phyloP scores from a whole-genome alignment of 345 rosid genomes.

The Populus davidiana region DNA sequence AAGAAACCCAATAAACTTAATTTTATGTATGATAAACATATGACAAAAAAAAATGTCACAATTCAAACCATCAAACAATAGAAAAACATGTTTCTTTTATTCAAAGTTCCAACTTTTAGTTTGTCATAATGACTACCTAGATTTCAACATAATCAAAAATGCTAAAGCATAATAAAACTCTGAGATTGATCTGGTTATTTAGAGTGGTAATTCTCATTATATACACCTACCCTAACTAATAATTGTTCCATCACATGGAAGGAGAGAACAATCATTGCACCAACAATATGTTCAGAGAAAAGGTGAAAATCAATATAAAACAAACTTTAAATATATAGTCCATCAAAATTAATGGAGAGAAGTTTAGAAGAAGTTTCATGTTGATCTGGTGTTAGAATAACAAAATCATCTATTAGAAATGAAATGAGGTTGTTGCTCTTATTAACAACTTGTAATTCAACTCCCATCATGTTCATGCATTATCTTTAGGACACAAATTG shows the following conservation, averaged over 20 bases:
- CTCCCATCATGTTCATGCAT: constrained; percentile 89
- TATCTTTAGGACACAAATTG: constrained; percentile 39
- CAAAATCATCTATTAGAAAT: constrained; percentile 63
- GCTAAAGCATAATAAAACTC: neutral
- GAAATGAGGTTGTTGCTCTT: constrained; percentile 66
- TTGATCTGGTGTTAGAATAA: constrained; percentile 70
- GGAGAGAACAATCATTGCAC: too few species aligned
- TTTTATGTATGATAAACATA: neutral
- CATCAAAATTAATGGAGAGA: constrained; percentile 84
- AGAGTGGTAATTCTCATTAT: neutral
- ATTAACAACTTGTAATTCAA: constrained; percentile 87
- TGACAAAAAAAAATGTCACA: neutral
- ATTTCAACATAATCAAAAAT: neutral
- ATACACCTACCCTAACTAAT: too few species aligned
- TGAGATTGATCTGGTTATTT: neutral
- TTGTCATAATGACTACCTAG: neutral
- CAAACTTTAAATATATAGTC: constrained; percentile 60
- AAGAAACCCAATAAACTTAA: neutral
- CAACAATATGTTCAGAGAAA: too few species aligned
- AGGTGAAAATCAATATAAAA: neutral
- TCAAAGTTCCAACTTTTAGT: neutral
- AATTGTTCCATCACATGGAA: too few species aligned
- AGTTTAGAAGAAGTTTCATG: constrained; percentile 76
- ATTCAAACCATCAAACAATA: neutral
- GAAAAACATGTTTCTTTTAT: neutral